Conservation (phyloP, 768 basidiomycete species). For the Lentinus tigrinus region DNA sequence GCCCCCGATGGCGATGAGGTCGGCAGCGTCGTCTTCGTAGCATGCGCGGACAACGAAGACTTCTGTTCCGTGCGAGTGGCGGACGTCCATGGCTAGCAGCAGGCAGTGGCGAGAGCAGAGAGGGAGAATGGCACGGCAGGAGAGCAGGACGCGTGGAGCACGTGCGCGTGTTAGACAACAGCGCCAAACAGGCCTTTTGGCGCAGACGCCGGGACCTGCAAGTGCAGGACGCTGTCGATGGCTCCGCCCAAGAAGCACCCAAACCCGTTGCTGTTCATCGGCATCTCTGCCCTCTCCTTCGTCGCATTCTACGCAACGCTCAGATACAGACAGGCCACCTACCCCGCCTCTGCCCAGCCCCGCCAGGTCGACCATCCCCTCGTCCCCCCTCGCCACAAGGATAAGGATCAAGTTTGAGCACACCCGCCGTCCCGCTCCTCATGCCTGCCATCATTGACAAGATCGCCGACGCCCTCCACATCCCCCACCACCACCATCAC, state of each 20-base stretch:
- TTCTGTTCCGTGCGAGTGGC: slow-evolving; percentile 56
- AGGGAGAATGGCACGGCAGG: too few species aligned
- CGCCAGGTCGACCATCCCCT: slow-evolving; percentile 65
- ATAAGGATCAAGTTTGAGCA: slow-evolving; percentile 21
- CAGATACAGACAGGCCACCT: slow-evolving; percentile 52
- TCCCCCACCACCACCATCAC: slow-evolving; percentile 26
- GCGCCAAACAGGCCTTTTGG: slow-evolving; percentile 10
- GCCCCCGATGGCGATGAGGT: slow-evolving; percentile 73
- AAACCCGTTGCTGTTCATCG: slow-evolving; percentile 63
- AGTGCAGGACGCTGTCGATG: not conserved
- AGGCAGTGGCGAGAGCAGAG: not conserved
- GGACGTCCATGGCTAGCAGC: slow-evolving; percentile 65
- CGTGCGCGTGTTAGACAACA: slow-evolving; percentile 18
- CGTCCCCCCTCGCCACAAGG: slow-evolving; percentile 54
- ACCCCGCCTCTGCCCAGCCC: slow-evolving; percentile 61
- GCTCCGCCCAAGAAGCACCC: slow-evolving; percentile 38
- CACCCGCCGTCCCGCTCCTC: slow-evolving; percentile 18
- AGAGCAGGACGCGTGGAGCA: slow-evolving; percentile 6
- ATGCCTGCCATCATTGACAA: slow-evolving; percentile 45
- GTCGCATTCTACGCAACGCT: slow-evolving; percentile 55
- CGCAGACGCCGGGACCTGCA: not conserved
- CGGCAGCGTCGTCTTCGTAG: slow-evolving; percentile 58
- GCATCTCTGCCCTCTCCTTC: slow-evolving; percentile 54
- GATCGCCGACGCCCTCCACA: slow-evolving; percentile 36
- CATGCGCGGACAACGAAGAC: slow-evolving; percentile 65